Conservation (phyloP, 345 rosid genomes). For the Eucalyptus cladocalyx region DNA sequence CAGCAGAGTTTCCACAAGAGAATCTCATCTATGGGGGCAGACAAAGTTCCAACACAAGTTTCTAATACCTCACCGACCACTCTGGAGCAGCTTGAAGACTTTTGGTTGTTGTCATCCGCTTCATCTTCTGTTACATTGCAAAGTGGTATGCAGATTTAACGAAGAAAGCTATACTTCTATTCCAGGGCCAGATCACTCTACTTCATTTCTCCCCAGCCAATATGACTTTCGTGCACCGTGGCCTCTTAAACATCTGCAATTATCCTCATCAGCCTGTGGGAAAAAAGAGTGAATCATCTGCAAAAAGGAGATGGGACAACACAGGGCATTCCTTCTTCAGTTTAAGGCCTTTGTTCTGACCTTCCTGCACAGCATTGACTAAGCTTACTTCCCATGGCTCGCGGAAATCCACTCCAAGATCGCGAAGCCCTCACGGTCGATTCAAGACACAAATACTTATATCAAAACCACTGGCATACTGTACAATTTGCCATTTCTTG, state of each 20-base stretch:
- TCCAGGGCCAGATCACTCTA: background rate
- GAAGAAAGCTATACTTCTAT: background rate
- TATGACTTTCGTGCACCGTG: background rate
- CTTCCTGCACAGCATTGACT: too few relatives aligned
- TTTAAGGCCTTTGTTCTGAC: too few relatives aligned
- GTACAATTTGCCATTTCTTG: too few relatives aligned
- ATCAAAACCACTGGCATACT: too few relatives aligned
- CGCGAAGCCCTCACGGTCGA: too few relatives aligned
- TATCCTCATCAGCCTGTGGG: too few relatives aligned
- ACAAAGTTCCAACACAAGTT: background rate
- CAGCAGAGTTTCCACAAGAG: background rate
- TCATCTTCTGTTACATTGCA: background rate
- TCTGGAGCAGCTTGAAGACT: background rate
- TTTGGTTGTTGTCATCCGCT: background rate
- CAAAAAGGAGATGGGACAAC: too few relatives aligned
- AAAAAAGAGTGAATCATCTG: too few relatives aligned
- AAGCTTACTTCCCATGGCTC: too few relatives aligned
- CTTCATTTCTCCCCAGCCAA: background rate
- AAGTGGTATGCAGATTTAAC: background rate
- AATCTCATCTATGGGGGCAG: background rate
- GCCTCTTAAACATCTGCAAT: background rate
- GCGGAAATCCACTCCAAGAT: too few relatives aligned
- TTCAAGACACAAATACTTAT: too few relatives aligned
- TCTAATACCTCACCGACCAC: background rate
- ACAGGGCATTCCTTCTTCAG: too few relatives aligned